Conservation (phyloP, 495 filamentous ascomycete species). For the Penicillium tannophilum region DNA sequence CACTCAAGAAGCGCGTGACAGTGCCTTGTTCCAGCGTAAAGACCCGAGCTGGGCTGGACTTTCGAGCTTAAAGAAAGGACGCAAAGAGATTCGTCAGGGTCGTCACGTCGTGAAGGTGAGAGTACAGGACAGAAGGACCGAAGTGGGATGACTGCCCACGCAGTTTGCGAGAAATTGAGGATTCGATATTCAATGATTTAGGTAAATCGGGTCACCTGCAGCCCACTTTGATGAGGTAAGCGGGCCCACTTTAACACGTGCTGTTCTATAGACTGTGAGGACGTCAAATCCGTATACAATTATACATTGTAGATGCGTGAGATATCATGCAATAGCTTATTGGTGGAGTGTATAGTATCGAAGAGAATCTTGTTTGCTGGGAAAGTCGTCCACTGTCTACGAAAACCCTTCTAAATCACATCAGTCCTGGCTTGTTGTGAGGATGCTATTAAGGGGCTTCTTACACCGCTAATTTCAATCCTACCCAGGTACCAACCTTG, state of each 20-base stretch:
- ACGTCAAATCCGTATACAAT: background rate
- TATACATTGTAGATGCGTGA: background rate
- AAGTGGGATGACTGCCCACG: conserved; percentile 21
- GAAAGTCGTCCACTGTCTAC: background rate
- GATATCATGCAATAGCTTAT: background rate
- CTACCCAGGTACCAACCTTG: background rate
- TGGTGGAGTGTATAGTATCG: background rate
- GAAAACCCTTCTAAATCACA: background rate
- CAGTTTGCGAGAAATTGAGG: conserved; percentile 7
- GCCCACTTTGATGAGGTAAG: conserved; percentile 14
- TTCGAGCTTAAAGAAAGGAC: conserved; percentile 33
- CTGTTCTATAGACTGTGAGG: background rate
- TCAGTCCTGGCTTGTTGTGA: background rate
- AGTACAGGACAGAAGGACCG: conserved; percentile 25
- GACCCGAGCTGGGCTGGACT: background rate
- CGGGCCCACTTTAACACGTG: conserved; percentile 7
- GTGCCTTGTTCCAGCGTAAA: background rate
- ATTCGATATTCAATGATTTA: conserved; percentile 10
- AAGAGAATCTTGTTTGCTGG: background rate
- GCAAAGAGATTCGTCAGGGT: conserved; percentile 50
- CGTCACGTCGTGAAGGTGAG: conserved; percentile 45
- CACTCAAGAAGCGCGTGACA: conserved; percentile 6
- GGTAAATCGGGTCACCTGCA: conserved; percentile 7
- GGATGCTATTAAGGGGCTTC: background rate
- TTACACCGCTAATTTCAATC: conserved; percentile 14